Evolutionary conservation across 2,329 filamentous ascomycete genomes (phyloP).

Genomic region (Septoria petroselini): DNA sequence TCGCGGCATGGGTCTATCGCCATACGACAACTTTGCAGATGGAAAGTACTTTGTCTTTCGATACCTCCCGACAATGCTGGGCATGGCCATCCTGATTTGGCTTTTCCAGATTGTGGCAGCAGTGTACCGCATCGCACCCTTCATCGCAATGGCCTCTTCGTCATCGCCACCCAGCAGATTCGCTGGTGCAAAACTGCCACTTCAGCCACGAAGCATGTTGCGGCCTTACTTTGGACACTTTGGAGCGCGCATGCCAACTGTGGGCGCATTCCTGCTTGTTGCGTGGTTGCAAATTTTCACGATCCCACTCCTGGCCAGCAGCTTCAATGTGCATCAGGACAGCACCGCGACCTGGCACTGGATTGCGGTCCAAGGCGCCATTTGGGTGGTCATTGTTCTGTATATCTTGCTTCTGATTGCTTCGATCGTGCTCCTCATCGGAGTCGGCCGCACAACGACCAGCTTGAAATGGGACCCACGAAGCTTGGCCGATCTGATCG

Average conservation of each 20-base stretch:
- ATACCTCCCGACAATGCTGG: conserved; percentile 76
- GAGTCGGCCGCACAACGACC: conserved; percentile 55
- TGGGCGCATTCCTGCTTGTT: conserved; percentile 62
- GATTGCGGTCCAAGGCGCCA: conserved; percentile 72
- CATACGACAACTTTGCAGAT: conserved; percentile 67
- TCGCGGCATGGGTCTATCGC: conserved; percentile 57
- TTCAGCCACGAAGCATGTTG: conserved; percentile 62
- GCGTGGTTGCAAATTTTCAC: conserved; percentile 79
- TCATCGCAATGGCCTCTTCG: conserved; percentile 69
- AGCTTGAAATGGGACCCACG: conserved; percentile 82
- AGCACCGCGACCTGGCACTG: conserved; percentile 67
- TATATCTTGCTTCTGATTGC: conserved; percentile 67
- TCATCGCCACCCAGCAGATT: conserved; percentile 58
- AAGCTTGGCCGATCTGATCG: conserved; percentile 75
- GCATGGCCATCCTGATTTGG: conserved; percentile 69
- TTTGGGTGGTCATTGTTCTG: conserved; percentile 72
- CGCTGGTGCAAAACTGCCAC: conserved; percentile 62
- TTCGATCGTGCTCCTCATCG: conserved; percentile 57
- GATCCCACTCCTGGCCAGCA: conserved; percentile 73
- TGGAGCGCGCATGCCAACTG: conserved; percentile 62
- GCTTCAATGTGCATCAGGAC: conserved; percentile 65
- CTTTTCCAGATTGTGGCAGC: conserved; percentile 70
- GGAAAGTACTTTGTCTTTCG: conserved; percentile 80
- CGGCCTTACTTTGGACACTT: conserved; percentile 68
- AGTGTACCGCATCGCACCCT: conserved; percentile 73